A percentile compares a stretch with the other conserved stretches of the same genome.
These are phyloP conservation scores for Sporisorium sorghi DNA, from an alignment of 1,284 basidiomycete genomes.

Conservation along the genomic window DNA sequence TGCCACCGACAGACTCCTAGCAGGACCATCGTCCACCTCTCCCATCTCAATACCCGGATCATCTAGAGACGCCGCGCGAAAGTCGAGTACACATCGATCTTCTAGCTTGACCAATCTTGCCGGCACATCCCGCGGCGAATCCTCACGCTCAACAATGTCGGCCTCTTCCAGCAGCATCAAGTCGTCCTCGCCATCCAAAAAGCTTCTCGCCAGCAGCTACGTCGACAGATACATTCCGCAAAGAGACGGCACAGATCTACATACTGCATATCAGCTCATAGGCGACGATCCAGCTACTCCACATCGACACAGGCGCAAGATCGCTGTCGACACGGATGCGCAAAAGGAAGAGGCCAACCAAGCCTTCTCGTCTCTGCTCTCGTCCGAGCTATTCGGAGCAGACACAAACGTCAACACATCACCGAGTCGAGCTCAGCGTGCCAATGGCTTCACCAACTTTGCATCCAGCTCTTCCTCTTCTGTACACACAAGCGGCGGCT, in stretches of 20 bases:
- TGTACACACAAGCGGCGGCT: conserved; percentile 48
- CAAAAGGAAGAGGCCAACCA: conserved; percentile 70
- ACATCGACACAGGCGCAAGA: conserved; percentile 59
- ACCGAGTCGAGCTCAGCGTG: conserved; percentile 34
- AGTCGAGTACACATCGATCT: conserved; percentile 38
- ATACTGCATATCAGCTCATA: conserved; percentile 72
- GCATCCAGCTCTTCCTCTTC: conserved; percentile 48
- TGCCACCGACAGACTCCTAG: conserved; percentile 33
- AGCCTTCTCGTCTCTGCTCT: conserved; percentile 73
- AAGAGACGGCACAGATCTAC: conserved; percentile 72
- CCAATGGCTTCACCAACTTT: conserved; percentile 34
- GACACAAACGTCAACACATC: conserved; percentile 30
- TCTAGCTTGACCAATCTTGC: conserved; percentile 45
- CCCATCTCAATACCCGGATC: conserved; percentile 38
- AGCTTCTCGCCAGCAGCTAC: conserved; percentile 35
- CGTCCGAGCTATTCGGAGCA: conserved; percentile 72
- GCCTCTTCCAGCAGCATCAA: conserved; percentile 34
- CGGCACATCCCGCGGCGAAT: conserved; percentile 26
- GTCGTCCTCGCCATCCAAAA: conserved; percentile 31
- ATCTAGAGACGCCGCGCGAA: conserved; percentile 24
- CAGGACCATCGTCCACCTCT: conserved; percentile 19
- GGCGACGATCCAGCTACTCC: conserved; percentile 68
- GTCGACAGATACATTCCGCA: conserved; percentile 72
- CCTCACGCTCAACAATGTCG: conserved; percentile 29
- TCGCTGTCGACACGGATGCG: conserved; percentile 60